A percentile compares a stretch with the other conserved stretches of the same genome.
Conservation (phyloP, 1,284 basidiomycete genomes). For the Boletus smithii region DNA sequence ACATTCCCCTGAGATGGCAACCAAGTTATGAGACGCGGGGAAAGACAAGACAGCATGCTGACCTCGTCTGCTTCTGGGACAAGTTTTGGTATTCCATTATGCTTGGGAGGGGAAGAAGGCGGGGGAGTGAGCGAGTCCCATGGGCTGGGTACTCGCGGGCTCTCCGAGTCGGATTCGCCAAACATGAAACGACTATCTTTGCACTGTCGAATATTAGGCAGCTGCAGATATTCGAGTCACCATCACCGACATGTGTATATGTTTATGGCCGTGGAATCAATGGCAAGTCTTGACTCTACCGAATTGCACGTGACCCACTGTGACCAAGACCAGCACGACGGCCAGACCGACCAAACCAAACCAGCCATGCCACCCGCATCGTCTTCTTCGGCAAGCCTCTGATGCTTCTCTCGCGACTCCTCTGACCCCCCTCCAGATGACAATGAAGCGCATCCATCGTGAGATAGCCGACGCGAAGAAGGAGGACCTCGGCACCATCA, state of each 20-base stretch:
- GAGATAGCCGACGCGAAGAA: conserved; percentile 83
- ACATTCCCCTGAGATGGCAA: conserved; percentile 64
- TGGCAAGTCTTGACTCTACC: background rate
- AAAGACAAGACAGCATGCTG: conserved; percentile 4
- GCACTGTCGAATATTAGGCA: too few species aligned
- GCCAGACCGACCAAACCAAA: background rate
- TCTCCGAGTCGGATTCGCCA: conserved; percentile 74
- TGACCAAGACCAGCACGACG: background rate
- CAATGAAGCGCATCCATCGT: conserved; percentile 82
- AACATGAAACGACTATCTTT: conserved; percentile 55
- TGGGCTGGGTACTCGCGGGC: conserved; percentile 70
- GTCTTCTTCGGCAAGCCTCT: conserved; percentile 23
- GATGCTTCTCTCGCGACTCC: background rate
- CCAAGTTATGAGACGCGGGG: too few species aligned
- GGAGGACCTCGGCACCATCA: conserved; percentile 78
- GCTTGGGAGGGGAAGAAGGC: too few species aligned
- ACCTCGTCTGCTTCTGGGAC: conserved; percentile 72
- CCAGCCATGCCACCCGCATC: conserved; percentile 26
- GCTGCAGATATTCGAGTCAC: conserved; percentile 70
- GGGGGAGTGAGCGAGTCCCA: conserved; percentile 81
- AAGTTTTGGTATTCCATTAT: conserved; percentile 47
- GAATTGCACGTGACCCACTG: conserved; percentile 31
- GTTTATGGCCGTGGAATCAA: too few species aligned
- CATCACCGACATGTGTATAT: too few species aligned
- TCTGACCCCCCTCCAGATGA: conserved; percentile 52